A percentile compares a stretch with the other conserved stretches of the same genome.
Conservation (phyloP, 805 yeast genomes). For the Candida corydali region DNA sequence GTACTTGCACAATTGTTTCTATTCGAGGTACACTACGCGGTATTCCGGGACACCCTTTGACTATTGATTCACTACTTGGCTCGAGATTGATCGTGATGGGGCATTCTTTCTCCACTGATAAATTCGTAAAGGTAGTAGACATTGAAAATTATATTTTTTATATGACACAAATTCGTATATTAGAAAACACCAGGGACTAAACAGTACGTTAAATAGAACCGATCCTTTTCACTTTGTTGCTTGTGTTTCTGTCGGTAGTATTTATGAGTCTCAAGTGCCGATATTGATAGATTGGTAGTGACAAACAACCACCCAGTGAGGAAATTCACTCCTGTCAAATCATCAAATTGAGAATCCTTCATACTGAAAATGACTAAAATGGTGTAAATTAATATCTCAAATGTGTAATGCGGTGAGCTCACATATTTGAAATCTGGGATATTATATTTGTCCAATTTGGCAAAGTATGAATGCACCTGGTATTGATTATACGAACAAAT, state of each 20-base stretch:
- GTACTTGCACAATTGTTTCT: slow-evolving; percentile 51
- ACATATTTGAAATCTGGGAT: slow-evolving; percentile 46
- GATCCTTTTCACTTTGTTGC: too few relatives aligned
- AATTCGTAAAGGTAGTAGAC: slow-evolving; percentile 1
- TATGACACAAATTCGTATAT: too few relatives aligned
- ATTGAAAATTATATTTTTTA: neutral
- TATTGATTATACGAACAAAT: slow-evolving; percentile 53
- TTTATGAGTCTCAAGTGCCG: slow-evolving; percentile 49
- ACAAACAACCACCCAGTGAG: slow-evolving; percentile 29
- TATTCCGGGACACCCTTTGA: slow-evolving; percentile 68
- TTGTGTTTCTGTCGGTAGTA: slow-evolving; percentile 38
- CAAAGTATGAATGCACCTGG: slow-evolving; percentile 46
- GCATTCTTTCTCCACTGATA: slow-evolving; percentile 8
- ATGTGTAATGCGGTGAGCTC: slow-evolving; percentile 66
- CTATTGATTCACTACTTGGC: slow-evolving; percentile 49
- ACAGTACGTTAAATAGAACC: slow-evolving; percentile 25
- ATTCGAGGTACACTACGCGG: slow-evolving; percentile 57
- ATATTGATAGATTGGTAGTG: slow-evolving; percentile 45
- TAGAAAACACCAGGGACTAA: slow-evolving; percentile 37
- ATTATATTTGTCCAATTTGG: slow-evolving; percentile 51
- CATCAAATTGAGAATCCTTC: slow-evolving; percentile 4
- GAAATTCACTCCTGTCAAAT: slow-evolving; percentile 12
- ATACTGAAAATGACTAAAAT: slow-evolving; percentile 22
- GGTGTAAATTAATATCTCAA: slow-evolving; percentile 57
- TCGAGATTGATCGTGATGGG: slow-evolving; percentile 38